A percentile compares a stretch with the other conserved stretches of the same genome.
Evolutionary conservation across 371 early-diverging fungal species (phyloP).

Genomic region (Smittium mucronatum): DNA sequence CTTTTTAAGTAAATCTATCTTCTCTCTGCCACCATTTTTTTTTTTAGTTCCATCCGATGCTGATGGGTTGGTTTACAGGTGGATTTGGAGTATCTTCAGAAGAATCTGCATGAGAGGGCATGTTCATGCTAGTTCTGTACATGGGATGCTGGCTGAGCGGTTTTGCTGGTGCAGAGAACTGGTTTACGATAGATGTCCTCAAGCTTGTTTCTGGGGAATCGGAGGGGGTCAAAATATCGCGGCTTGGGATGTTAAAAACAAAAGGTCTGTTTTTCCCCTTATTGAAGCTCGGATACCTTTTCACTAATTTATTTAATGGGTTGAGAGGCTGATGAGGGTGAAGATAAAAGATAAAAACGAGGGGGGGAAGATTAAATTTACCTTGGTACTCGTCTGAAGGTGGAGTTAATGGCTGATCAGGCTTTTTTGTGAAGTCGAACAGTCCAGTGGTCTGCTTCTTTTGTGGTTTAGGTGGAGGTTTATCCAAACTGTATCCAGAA

Average conservation of each 20-base stretch:
- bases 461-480: background rate
- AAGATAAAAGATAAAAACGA: no score
- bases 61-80: background rate
- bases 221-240: background rate
- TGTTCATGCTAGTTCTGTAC: constrained; percentile 7
- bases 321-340: no score
- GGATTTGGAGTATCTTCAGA: background rate
- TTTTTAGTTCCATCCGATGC: background rate
- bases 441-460: background rate
- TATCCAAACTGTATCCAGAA: background rate
- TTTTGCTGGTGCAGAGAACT: background rate
- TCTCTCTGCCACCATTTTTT: no score
- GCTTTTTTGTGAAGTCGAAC: background rate
- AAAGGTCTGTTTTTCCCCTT: constrained; percentile 1
- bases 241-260: constrained; percentile 4
- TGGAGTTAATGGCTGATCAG: background rate
- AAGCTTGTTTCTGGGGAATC: background rate
- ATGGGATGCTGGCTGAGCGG: constrained; percentile 8
- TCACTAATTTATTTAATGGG: background rate
- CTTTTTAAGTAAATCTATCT: no score
- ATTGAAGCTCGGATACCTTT: background rate
- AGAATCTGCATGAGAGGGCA: background rate
- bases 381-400: background rate
- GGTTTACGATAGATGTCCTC: background rate
- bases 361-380: no score